Base-by-base conservation (phyloP, 164 flowering plant species). In the Amborella trichopoda region DNA sequence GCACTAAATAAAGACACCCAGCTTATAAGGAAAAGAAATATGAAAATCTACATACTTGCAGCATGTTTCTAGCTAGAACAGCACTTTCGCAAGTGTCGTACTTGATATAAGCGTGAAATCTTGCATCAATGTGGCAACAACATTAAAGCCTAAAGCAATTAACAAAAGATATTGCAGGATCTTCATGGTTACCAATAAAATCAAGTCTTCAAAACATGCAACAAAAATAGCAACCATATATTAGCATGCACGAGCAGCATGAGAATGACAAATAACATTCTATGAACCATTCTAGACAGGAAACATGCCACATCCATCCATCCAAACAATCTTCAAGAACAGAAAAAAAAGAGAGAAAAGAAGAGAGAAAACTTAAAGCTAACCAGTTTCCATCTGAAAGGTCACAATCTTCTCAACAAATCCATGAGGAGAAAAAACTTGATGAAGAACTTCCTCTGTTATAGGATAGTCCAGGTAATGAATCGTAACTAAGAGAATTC, bases 311-410 rank as follows among this genome's bases (percentile, higher is more conserved):
- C n/a, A n/a, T n/a, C n/a, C n/a, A n/a, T n/a, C n/a, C n/a, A n/a
- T n/a, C n/a, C n/a, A n/a, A n/a, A n/a, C n/a, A n/a, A n/a, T n/a
- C n/a, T n/a, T n/a, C n/a, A n/a, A n/a, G n/a, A n/a, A n/a, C n/a
- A n/a, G n/a, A n/a, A n/a, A n/a, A n/a, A n/a, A n/a, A 27, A 39
- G 40, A 38, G 39, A 56, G 21, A 59, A 39, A 62, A 41, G 54
- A 37, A 68, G 53, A 68, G 49, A 72, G 74, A n/a, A 73, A 68
- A 76, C 84, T 69, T 58, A 67, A 63, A 68, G 79, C 95, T 86
- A 81, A 91, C 98, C 98, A 63, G 98, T 96, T 48, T 94, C 83
- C 82, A 86, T 91, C 84, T 86, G 96, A 72, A 91, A 91, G 0
- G 98, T 91, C 72, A 91, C 98, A 52, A 91, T 80, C 87, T 91